Evolutionary conservation across 768 basidiomycete genomes (phyloP).

Genomic region (Austroboletus eburneus): DNA sequence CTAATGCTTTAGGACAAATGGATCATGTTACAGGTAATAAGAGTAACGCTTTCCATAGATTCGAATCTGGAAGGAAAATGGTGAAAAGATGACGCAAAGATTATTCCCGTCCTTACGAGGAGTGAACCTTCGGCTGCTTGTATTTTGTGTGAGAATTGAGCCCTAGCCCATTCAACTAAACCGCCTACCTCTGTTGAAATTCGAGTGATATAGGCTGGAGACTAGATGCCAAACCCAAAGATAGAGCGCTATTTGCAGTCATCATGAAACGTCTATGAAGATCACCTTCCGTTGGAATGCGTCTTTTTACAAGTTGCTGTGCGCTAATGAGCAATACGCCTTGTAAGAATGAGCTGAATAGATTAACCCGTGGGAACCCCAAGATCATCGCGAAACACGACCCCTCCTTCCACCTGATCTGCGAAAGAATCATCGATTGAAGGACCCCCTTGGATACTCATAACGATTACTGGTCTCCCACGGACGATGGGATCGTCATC

Average conservation of each 20-base stretch:
- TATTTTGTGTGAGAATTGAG: conserved; percentile 35
- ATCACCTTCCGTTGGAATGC: conserved; percentile 59
- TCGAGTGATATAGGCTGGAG: conserved; percentile 62
- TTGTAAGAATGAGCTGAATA: conserved; percentile 20
- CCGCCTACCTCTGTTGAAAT: conserved; percentile 62
- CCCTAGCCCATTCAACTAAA: background rate
- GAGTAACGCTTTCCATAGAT: conserved; percentile 77
- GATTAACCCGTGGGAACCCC: conserved; percentile 68
- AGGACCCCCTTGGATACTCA: conserved; percentile 76
- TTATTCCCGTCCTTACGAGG: conserved; percentile 43
- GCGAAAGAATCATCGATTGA: conserved; percentile 56
- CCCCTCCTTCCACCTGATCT: conserved; percentile 68
- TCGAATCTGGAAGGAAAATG: conserved; percentile 48
- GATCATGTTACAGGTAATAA: background rate
- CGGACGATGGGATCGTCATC: conserved; percentile 65
- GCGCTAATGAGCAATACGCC: conserved; percentile 86
- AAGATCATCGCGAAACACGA: conserved; percentile 62
- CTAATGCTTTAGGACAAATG: conserved; percentile 46
- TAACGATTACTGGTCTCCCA: conserved; percentile 69
- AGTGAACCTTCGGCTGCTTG: conserved; percentile 55
- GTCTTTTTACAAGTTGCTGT: conserved; percentile 65
- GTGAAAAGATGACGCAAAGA: conserved; percentile 1
- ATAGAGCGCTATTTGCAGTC: conserved; percentile 64
- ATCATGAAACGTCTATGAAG: conserved; percentile 56
- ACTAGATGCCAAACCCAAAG: conserved; percentile 71